Percentiles rank a stretch among this genome's conserved stretches.
Evolutionary conservation across 169 alveolate genomes (phyloP).

Genomic region (Plasmodium knowlesi): DNA sequence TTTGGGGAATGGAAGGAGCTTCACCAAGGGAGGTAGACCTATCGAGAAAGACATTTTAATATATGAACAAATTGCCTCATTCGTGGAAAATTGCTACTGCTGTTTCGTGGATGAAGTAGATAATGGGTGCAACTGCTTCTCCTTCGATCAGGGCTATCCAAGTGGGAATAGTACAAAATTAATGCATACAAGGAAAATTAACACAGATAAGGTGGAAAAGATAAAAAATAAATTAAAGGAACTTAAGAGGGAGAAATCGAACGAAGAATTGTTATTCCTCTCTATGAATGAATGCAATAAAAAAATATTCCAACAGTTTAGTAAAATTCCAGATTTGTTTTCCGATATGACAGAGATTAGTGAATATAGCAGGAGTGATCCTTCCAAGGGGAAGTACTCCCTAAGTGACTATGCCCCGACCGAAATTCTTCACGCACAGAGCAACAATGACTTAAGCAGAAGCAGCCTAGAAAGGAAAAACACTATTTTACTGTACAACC

Average conservation of each 20-base stretch:
- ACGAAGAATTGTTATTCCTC: constrained; percentile 46
- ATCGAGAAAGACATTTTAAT: constrained; percentile 4
- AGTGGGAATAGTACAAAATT: neutral
- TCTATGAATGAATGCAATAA: constrained; percentile 69
- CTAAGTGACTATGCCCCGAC: neutral
- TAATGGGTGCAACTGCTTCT: neutral
- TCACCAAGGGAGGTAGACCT: neutral
- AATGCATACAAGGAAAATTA: neutral
- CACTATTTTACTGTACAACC: neutral
- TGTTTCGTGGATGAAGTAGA: constrained; percentile 1
- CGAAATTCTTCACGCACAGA: neutral
- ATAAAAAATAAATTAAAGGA: constrained; percentile 29
- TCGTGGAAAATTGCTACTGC: constrained; percentile 25
- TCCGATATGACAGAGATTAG: constrained; percentile 16
- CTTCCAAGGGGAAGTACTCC: neutral
- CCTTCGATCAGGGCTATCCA: neutral
- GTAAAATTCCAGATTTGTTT: constrained; percentile 47
- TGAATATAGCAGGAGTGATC: constrained; percentile 13
- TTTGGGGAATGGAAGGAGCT: constrained; percentile 24
- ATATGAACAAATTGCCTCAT: constrained; percentile 51
- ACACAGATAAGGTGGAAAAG: constrained; percentile 1
- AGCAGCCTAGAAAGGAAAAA: neutral
- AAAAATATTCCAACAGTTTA: constrained; percentile 30
- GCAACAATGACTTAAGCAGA: neutral
- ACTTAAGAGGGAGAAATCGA: constrained; percentile 30